phyloP scores from a whole-genome alignment of 2,329 filamentous ascomycete species.

The Fusarium phyllophilum region DNA sequence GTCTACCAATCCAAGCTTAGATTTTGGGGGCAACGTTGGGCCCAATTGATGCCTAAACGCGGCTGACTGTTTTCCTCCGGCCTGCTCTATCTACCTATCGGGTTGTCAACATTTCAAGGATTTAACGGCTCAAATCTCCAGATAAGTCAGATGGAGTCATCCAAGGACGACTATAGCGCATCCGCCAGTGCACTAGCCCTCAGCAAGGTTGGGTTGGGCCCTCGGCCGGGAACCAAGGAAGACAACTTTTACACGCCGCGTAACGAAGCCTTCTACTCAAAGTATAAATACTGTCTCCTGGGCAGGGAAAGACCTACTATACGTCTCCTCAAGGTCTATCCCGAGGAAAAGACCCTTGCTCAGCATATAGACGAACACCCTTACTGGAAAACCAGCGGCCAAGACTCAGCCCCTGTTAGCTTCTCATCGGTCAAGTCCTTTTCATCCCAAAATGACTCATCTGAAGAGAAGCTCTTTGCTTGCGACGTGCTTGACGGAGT shows the following conservation, averaged over 20 bases:
- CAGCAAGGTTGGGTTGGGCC: background rate
- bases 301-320: background rate
- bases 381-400: background rate
- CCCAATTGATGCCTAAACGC: background rate
- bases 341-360: background rate
- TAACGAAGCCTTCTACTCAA: background rate
- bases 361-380: background rate
- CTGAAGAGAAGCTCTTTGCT: rapidly evolving
- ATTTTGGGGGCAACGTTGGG: background rate
- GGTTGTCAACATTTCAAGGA: background rate
- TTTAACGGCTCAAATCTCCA: background rate
- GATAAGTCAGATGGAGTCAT: background rate
- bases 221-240: background rate
- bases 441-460: background rate
- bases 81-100: background rate
- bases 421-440: background rate
- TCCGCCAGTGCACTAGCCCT: background rate
- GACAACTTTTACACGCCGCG: background rate
- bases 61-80: background rate
- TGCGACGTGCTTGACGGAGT: background rate
- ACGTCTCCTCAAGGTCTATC: background rate
- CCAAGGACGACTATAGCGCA: rapidly evolving
- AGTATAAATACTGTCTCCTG: background rate
- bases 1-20: too few relatives aligned
- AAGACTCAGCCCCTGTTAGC: background rate